Base-by-base conservation (phyloP, 768 basidiomycete genomes). In the Macrolepiota dolichaula region DNA sequence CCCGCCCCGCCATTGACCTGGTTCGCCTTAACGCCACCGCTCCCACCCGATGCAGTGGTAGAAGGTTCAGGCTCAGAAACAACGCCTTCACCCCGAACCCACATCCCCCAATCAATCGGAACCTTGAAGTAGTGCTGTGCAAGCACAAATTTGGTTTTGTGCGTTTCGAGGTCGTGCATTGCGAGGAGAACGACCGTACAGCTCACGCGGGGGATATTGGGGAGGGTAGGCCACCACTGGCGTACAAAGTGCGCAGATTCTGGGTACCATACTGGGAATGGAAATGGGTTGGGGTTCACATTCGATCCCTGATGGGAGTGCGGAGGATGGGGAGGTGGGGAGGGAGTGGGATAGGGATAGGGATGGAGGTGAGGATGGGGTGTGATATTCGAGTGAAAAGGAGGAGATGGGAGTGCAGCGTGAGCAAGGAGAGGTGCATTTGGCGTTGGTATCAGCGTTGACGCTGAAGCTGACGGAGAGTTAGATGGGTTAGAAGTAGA, bases 91-190 rank as follows among this genome's bases (percentile, higher is more conserved):
- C 65, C 59, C 24, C 58, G 62, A 59, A 65, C 63, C 76, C 74
- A 76, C 57, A 74, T 72, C 22, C 56, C 62, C 36, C 73, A 71
- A 19, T 73, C 70, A 42, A 90, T 77, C 5, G 88, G 88, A 1
- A 90, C 88, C 12, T 81, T 76, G 69, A 91, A 91, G 69, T 91
- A 91, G 69, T 91, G 88, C 65, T 91, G 88, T 2, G 86, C 86
- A 11, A 90, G 79, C 24, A 88, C 84, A 63, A 85, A 89, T 35
- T 81, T 75, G 46, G 82, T 86, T 2, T 78, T 76, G 61, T 86
- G 85, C 15, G 84, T 85, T 7, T 76, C 72, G n/a, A 76, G 80
- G 64, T 89, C 83, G 61, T 88, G 86, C 11, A 80, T 77, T 0
- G 86, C 84, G 3, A 89, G 80, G 1, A 91, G 77, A 22, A 89